Base-by-base conservation (phyloP, 345 rosid genomes). In the Clausena lansium region DNA sequence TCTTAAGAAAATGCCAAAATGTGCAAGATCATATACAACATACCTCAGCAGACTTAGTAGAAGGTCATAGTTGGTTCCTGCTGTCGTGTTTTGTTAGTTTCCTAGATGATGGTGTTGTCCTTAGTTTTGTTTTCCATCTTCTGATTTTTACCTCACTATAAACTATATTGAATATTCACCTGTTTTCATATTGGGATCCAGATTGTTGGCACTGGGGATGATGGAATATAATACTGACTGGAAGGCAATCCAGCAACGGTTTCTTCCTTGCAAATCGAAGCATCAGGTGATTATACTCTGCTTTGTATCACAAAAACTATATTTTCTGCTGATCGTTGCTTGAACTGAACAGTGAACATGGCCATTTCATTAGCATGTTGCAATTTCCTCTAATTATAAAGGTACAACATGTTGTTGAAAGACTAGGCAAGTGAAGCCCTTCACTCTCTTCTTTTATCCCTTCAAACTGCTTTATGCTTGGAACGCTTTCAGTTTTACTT, bases 201-300 rank as follows among this genome's bases (percentile, higher is more conserved):
- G 98, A 78, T 85, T 96, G 80, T 85, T 96, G 79, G 98, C 98
- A 52, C 78, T 92, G 83, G 99, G 98, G 62, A 84, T 96, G 76
- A 86, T 92, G 93, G 93, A 91, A 68, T 92, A 82, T 84, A 94
- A 96, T 87, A 86, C 97, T 41, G 97, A 96, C 85, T 96, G 97
- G 97, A 94, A 94, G 85, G 91, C 90, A 19, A 96, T 96, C 86
- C 94, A 92, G 80, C 92, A 89, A 74, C 89, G 98, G 5, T 94
- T 91, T 89, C 98, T 96, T 87, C 99, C 99, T 38, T 89, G 99
- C 87, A 96, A 96, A 86, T 84, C 93, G 79, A 89, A 91, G 85
- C 97, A 96, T 88, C 98, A 92, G 97, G 98, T 92, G 83, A 73
- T 82, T 70, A 58, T 82, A 9, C 9, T 15, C 13, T 10, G 25